Percentiles rank a stretch among this genome's conserved stretches.
Evolutionary conservation across 2,329 filamentous ascomycete genomes (phyloP).

Genomic region (Zelopaecilomyces penicillatus): DNA sequence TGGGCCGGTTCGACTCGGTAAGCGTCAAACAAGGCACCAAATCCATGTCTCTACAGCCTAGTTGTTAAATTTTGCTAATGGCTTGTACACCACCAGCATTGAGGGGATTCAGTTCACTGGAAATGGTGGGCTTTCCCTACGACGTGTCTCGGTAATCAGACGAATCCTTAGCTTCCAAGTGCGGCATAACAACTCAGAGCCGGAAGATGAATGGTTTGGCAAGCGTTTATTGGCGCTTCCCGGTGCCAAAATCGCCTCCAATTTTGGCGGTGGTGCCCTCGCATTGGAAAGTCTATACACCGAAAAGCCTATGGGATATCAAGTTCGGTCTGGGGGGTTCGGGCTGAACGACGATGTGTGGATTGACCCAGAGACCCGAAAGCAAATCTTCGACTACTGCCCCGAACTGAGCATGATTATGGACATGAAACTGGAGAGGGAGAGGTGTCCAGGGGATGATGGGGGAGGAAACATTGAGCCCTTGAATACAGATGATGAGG

Average conservation of each 20-base stretch:
- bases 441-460: conserved; percentile 30
- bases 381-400: conserved; percentile 46
- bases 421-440: conserved; percentile 46
- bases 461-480: neutral
- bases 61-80: too few relatives aligned
- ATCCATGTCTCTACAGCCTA: neutral
- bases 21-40: neutral
- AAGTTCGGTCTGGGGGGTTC: conserved; percentile 36
- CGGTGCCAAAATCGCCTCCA: conserved; percentile 37
- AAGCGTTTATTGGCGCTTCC: conserved; percentile 39
- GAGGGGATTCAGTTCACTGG: conserved; percentile 38
- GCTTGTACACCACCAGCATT: conserved; percentile 13
- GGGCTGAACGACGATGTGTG: conserved; percentile 37
- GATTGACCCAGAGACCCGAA: conserved; percentile 34
- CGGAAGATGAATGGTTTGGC: conserved; percentile 50
- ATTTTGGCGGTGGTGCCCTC: conserved; percentile 30
- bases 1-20: conserved; percentile 47
- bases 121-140: conserved; percentile 46
- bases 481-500: neutral
- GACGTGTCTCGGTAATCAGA: conserved; percentile 42
- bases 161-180: conserved; percentile 40
- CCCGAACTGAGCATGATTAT: conserved; percentile 47
- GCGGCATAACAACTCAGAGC: conserved; percentile 40
- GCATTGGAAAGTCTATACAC: conserved; percentile 42
- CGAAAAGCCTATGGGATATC: conserved; percentile 46